Conservation (phyloP, 2,329 filamentous ascomycete species). For the Neurospora sp. region DNA sequence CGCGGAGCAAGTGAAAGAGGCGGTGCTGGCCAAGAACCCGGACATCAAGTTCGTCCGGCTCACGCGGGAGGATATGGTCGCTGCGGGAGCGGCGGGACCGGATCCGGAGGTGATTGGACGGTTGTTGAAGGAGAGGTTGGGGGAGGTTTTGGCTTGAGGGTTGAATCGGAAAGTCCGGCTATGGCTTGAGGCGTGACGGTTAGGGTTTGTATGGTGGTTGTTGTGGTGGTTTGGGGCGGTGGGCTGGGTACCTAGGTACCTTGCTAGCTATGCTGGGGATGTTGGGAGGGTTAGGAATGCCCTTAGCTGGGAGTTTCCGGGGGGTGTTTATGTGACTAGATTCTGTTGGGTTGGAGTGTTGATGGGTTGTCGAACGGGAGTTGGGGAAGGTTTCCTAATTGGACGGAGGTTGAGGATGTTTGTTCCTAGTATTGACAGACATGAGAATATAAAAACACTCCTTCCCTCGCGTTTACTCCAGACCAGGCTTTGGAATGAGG, state of each 20-base stretch:
- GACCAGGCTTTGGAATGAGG: background rate
- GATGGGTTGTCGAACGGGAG: background rate
- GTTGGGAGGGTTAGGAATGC: too few species aligned
- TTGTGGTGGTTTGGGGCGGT: background rate
- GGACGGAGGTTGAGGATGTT: background rate
- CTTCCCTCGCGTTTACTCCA: background rate
- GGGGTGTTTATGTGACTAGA: background rate
- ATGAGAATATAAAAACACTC: background rate
- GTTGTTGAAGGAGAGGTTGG: conserved; percentile 9
- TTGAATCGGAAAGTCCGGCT: too few species aligned
- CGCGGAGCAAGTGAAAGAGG: conserved; percentile 8
- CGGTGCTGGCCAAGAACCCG: conserved; percentile 5
- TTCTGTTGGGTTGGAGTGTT: background rate
- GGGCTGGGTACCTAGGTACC: background rate
- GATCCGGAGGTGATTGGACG: conserved; percentile 8
- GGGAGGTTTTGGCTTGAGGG: background rate
- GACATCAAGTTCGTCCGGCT: conserved; percentile 9
- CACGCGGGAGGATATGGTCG: conserved; percentile 6
- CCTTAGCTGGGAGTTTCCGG: background rate
- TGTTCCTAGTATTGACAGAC: background rate
- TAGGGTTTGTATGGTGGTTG: too few species aligned
- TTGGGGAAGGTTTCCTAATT: background rate
- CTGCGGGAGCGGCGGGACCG: conserved; percentile 6
- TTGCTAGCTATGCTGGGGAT: background rate
- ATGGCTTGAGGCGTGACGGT: background rate